Base-by-base conservation (phyloP, 805 yeast species). In the Grigorovia humatica region DNA sequence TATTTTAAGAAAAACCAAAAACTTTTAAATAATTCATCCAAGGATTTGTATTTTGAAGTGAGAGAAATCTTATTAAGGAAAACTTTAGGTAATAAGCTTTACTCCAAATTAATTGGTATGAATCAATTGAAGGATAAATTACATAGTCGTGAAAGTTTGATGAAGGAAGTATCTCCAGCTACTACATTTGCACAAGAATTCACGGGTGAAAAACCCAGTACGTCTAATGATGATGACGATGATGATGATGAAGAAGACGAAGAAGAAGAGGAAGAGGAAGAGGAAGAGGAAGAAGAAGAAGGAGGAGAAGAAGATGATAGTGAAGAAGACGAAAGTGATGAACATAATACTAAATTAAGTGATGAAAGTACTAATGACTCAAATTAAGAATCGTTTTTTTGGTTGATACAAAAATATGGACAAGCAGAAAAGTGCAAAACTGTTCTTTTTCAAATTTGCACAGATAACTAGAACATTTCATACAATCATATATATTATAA, bases 31-130 rank as follows among this genome's bases (percentile, higher is more conserved):
- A 81, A 79, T 57, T 85, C 85, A 5, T 85, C 95, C 2, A 80
- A 79, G 61, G 96, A 89, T 67, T 70, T 89, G 49, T 89, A 89
- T 66, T 82, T 85, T 55, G 96, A 90, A 66, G 84, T 90, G 29
- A 74, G 93, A 56, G 91, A 87, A 64, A 81, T 82, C 56, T 65
- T 87, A 46, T 53, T 65, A 35, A 62, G 61, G 44, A 64, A 62
- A 53, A 67, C 70, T 6, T 49, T 68, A 40, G 70, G 72, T 23
- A 63, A 62, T 46, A 62, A 62, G 43, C 51, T 65, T 20, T 68
- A 64, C 54, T 55, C 64, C 20, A 67, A 61, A 54, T 51, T 68
- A 19, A 54, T 63, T 44, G 62, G 65, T 20, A 44, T 47, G 20
- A 35, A 35, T 27, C 44, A 29, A 13, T 23, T 32, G 19, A 17